Evolutionary conservation across 306 rosid species (phyloP).

Genomic region (apple (Malus domestica)): DNA sequence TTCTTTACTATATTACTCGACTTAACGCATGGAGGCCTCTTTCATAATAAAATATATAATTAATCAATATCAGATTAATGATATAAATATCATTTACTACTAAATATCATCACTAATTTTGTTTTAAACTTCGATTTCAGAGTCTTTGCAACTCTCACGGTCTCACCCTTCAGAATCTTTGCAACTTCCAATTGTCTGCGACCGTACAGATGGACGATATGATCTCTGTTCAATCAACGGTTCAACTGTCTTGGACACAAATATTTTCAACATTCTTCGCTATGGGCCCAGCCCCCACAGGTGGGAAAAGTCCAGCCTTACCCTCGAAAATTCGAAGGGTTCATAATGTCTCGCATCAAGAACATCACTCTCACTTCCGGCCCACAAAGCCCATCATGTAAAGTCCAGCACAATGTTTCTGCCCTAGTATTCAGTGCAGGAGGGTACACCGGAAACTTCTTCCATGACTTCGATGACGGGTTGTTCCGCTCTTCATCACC

Average conservation of each 20-base stretch:
- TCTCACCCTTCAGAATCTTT: not conserved
- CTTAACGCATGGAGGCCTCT: too few species aligned
- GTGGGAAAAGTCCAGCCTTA: constrained; percentile 30
- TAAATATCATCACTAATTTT: not conserved
- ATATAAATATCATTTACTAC: not conserved
- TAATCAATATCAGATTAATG: too few species aligned
- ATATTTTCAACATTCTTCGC: constrained; percentile 25
- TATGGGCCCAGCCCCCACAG: not conserved
- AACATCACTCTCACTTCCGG: constrained; percentile 26
- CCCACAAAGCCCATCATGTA: constrained; percentile 23
- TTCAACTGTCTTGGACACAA: constrained; percentile 27
- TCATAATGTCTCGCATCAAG: constrained; percentile 20
- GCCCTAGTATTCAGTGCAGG: constrained; percentile 43
- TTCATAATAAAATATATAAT: too few species aligned
- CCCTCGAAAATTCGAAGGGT: constrained; percentile 34
- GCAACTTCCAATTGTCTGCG: constrained; percentile 20
- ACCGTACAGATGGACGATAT: constrained; percentile 8
- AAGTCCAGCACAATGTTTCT: constrained; percentile 30
- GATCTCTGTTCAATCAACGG: constrained; percentile 39
- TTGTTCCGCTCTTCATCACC: constrained; percentile 54
- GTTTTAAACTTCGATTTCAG: not conserved
- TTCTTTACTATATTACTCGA: too few species aligned
- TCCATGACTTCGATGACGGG: constrained; percentile 44
- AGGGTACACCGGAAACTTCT: constrained; percentile 51
- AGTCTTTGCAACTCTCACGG: not conserved